Base-by-base conservation (phyloP, 202 grass and related monocot genomes). In the Schoenoplectus triqueter region DNA sequence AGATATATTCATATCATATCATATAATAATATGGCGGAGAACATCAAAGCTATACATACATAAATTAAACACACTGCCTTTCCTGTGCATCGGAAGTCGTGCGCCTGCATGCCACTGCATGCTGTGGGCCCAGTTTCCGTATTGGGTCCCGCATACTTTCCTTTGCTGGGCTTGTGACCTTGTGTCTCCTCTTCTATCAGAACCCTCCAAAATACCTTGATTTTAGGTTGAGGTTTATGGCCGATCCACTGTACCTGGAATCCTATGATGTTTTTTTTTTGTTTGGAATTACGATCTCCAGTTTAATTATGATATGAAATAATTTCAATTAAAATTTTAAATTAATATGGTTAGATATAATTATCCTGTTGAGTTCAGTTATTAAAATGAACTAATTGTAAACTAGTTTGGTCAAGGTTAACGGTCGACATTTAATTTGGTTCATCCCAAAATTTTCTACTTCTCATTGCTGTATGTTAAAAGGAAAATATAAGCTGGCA, bases 151-250 rank as follows among this genome's bases (percentile, higher is more conserved):
- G 14, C 66, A 74, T 77, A 66, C 70, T 31, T 31, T 64, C 86
- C 68, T 84, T 86, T 85, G 81, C 74, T 84, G 81, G 88, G 8
- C 56, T 57, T 21, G 31, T 31, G 31, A 31, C 31, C 31, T 31
- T 31, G 7, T 87, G 81, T 74, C 74, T 82, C 81, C 84, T 76
- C 69, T 21, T 62, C 69, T 66, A 66, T 69, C 84, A 80, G 72
- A 81, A 85, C 83, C 75, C 50, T 80, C 84, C 87, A 86, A 89
- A 89, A 69, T 48, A 62, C 79, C 42, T 66, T 62, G 79, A 65
- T 66, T 82, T 80, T 80, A 80, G 75, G 75, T 57, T 64, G 50
- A 13, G 73, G 56, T 80, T 60, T 31, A 42, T 71, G 57, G 46
- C 39, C 61, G 11, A 19, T 11, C 44, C 19, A 48, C 66, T 62